Evolutionary conservation across 2,329 filamentous ascomycete species (phyloP), one percentile per base, ranked within the genome.

Genomic region (Zasmidium citrigriseum): DNA sequence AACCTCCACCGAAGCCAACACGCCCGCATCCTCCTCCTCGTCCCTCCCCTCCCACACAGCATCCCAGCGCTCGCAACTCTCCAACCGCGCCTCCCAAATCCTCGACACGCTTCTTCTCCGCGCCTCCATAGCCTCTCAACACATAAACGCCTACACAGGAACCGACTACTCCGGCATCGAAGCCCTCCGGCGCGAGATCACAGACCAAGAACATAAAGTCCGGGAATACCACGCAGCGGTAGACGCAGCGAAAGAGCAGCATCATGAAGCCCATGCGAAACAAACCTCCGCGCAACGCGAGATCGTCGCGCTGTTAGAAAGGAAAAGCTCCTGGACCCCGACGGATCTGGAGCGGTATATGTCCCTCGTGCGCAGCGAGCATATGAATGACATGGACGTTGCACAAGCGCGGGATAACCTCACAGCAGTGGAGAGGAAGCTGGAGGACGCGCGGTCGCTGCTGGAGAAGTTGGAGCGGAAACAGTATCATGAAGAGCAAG

Each of bases 401-500:
- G 79, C 83, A 23, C 81, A 84, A 56, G 87, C 91, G 1, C 88
- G 90, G 65, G 86, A 89, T 58, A 82, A 83, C 14, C 82, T 98
- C 23, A 86, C 86, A 16, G 83, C 86, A 59, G 87, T 91, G 1
- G 95, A 99, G 78, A 83, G 84, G 46, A 86, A 90, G 27, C 86
- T 96, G 60, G 90, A 96, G 76, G 87, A 89, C 61, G 84, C 92
- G 0, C 85, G 87, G 55, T 85, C 87, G 53, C 84, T 87, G 68
- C 79, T 99, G 54, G 93, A 89, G 72, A 87, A 89, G 61, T 87
- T 88, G 52, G 97, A 98, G 67, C 80, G 97, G 52, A 89, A 89
- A 61, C 86, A 96, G 60, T 99, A 99, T 76, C 95, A 99, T 75
- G 95, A 99, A 77, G 95, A 99, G 79, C 95, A 99, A 78, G 96